Base-by-base conservation (phyloP, 129 eudicot genomes). In the Centaurea solstitialis region DNA sequence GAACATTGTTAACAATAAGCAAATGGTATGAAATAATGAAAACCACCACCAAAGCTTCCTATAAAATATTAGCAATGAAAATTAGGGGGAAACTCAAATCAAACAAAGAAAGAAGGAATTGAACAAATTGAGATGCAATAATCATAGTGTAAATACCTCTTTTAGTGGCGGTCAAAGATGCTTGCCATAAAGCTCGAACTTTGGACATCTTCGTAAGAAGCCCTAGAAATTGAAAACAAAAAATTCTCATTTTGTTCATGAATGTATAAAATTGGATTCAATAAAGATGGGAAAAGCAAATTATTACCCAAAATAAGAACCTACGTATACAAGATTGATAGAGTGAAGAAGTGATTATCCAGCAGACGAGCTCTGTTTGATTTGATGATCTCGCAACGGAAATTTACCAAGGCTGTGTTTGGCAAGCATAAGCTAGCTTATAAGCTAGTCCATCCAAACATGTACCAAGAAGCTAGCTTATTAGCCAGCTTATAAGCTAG, bases 151-250 rank as follows among this genome's bases (percentile, higher is more conserved):
- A 17, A n/a, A n/a, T 77, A 92, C 99, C 99, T 89, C 88, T 89
- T 85, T 91, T 95, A 35, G 99, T 92, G 37, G 99, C 97, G 73
- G 83, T 90, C 62, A 95, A 45, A 74, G 97, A 92, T 26, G 99
- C 97, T 84, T 90, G 97, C 89, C 85, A 85, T 47, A 93, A 73
- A 18, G 85, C 87, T 73, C 97, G 92, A 81, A 95, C 76, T 86
- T 93, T 89, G 22, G 99, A 92, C 97, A 94, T 94, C 69, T 81
- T 78, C 68, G 11, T 59, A 17, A 62, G 6, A 73, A 66, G 11
- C 80, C 74, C 75, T 78, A 68, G 33, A 5, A 78, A 76, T 35
- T 69, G 35, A 59, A 20, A 21, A 38, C 66, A 72, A 72, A 6
- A 47, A 64, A 39, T 28, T 53, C 17, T 13, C 12, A 1, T 41